Evolutionary conservation across 495 filamentous ascomycete species (phyloP).

Genomic region (Podospora anserina): DNA sequence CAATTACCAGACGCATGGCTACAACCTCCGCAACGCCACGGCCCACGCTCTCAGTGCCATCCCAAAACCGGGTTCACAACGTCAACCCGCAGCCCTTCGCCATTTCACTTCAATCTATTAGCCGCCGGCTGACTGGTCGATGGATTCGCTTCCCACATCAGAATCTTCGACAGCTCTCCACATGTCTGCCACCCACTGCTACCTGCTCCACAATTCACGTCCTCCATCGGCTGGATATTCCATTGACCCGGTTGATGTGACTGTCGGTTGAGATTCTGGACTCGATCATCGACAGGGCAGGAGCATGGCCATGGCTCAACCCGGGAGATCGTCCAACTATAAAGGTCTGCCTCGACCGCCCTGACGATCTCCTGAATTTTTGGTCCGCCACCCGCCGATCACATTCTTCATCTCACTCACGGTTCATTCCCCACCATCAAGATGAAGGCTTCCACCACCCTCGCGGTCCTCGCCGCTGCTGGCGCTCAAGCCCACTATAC

Average conservation of each 20-base stretch:
- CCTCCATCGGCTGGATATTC: slow-evolving; percentile 1
- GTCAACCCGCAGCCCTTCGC: not conserved
- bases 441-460: slow-evolving; percentile 36
- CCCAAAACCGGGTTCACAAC: slow-evolving; percentile 16
- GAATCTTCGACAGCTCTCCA: not conserved
- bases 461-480: slow-evolving; percentile 34
- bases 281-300: not conserved
- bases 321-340: slow-evolving; percentile 15
- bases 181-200: not conserved
- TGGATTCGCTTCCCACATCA: slow-evolving; percentile 4
- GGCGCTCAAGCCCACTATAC: slow-evolving; percentile 40
- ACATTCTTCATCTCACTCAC: not conserved
- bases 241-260: slow-evolving; percentile 12
- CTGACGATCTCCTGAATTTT: slow-evolving; percentile 1
- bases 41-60: not conserved
- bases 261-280: not conserved
- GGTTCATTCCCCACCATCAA: slow-evolving; percentile 2
- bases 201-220: not conserved
- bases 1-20: not conserved
- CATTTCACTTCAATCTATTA: slow-evolving; percentile 14
- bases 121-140: not conserved
- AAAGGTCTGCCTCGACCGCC: not conserved
- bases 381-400: not conserved
- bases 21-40: not conserved
- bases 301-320: not conserved